Base-by-base conservation (phyloP, 2,329 filamentous ascomycete genomes). In the Paecilomyces niveus region DNA sequence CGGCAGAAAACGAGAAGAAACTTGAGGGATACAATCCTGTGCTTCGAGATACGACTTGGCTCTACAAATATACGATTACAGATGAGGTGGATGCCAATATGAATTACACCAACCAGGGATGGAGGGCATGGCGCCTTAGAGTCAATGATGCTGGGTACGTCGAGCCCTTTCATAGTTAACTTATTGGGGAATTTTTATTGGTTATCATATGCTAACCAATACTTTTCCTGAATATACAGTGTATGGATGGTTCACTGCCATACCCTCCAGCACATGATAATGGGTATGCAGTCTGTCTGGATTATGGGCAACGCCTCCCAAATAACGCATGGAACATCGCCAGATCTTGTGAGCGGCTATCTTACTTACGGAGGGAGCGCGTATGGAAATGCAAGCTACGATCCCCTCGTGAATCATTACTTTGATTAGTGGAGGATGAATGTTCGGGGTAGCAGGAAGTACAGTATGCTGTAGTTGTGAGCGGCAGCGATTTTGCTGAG, bases 91-190 rank as follows among this genome's bases (percentile, higher is more conserved):
- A 75, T 1, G 74, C 77, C 0, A 83, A n/a, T 21, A 5, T 9
- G 39, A 45, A n/a, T 7, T 45, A 45, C 7, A 18, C 8, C 4
- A 45, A 9, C 3, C 39, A 45, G 15, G 39, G 85, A 0, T 88
- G 85, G 85, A 74, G 85, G 21, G 84, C 78, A 0, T 87, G 84
- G 85, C 74, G 85, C 9, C 69, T 86, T 0, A 73, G 82, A 3
- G 79, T 85, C 0, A 73, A 70, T 8, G 70, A 80, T 58, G 69
- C 80, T 0, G 84, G 84, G 39, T 45, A 45, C 7, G 39, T 18
- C 8, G 7, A 45, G 35, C 35, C 8, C 4, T 45, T 21, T 3
- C n/a, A 8, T 29, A 7, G 7, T 9, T 21, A 18, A 18, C 5
- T 9, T 18, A 9, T 45, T 45, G 8, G 8, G n/a, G 15, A 18